phyloP scores from a whole-genome alignment of 441 rosid genomes.

The Macaranga tanarius region DNA sequence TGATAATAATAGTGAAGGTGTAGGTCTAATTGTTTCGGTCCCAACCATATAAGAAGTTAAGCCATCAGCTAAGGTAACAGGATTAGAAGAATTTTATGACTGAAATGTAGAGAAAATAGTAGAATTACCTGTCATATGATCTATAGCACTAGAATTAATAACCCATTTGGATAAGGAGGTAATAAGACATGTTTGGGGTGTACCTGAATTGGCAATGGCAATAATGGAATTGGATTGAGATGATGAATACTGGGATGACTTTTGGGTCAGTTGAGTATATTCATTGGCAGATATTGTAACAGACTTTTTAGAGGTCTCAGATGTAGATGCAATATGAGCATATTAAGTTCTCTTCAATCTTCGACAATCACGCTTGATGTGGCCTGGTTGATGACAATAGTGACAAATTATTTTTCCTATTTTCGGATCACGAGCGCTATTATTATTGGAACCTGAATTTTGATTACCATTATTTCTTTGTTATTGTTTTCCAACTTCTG shows the following conservation, averaged over 20 bases:
- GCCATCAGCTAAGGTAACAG: too few species aligned
- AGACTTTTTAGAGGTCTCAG: too few species aligned
- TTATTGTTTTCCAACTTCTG: neutral
- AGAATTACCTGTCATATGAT: neutral
- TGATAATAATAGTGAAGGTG: too few species aligned
- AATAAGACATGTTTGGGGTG: neutral
- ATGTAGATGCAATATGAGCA: neutral
- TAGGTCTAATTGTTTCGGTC: too few species aligned
- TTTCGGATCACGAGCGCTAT: too few species aligned
- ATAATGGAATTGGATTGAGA: neutral
- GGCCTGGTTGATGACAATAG: conserved; percentile 1
- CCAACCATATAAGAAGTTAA: too few species aligned
- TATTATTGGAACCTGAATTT: too few species aligned
- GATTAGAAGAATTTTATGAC: too few species aligned
- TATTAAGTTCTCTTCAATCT: neutral
- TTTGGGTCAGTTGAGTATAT: neutral
- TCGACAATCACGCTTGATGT: neutral
- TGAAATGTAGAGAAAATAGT: too few species aligned
- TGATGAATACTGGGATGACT: neutral
- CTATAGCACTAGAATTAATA: too few species aligned
- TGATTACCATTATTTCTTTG: neutral
- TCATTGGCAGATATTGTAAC: neutral
- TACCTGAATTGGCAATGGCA: neutral
- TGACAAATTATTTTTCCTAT: neutral
- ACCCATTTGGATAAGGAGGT: too few species aligned